Evolutionary conservation across 2,329 filamentous ascomycete species (phyloP), one percentile per base, ranked within the genome.

Genomic region (Ustilaginoidea virens): DNA sequence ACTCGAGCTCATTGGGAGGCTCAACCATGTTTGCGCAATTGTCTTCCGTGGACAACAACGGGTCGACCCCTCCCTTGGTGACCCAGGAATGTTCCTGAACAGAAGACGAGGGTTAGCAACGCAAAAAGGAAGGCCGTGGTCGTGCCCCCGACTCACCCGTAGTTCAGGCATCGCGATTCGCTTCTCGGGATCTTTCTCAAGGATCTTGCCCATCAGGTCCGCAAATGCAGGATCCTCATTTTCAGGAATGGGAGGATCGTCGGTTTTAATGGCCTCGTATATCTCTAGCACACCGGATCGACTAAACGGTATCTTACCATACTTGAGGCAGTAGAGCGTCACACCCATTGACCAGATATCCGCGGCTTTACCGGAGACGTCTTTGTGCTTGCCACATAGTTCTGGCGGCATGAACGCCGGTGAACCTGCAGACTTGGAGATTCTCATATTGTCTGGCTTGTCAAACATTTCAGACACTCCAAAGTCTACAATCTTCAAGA

Each of bases 311-410:
- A 98, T 77, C 28, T 61, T 66, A 18, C 90, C 90, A 44, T 92
- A 96, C 35, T 80, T 75, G 22, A 98, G 64, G 49, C 90, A 98
- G 49, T 87, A 96, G 3, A 98, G 61, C 2, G 86, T 92, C 7
- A 94, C 77, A 5, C 90, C 90, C 87, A 96, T 96, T 4, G 87
- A 92, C 90, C 90, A 98, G 30, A 98, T 85, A 52, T 98, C 90
- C 4, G 83, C 83, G 4, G 87, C 85, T 42, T 73, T 80, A 8
- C 90, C 90, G 3, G 81, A 87, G 2, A 96, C 77, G 39, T 86
- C 76, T 1, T 81, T 82, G 47, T 94, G 87, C 43, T 72, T 85
- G 6, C 74, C 75, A 45, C 90, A 98, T 9, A 98, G 62, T 52
- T 98, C 90, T 0, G 90, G 90, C 0, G 90, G 81, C 33, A 96